These are phyloP conservation scores for Flagelloscypha sp. DNA, from an alignment of 768 basidiomycete species.

Conservation along the genomic window DNA sequence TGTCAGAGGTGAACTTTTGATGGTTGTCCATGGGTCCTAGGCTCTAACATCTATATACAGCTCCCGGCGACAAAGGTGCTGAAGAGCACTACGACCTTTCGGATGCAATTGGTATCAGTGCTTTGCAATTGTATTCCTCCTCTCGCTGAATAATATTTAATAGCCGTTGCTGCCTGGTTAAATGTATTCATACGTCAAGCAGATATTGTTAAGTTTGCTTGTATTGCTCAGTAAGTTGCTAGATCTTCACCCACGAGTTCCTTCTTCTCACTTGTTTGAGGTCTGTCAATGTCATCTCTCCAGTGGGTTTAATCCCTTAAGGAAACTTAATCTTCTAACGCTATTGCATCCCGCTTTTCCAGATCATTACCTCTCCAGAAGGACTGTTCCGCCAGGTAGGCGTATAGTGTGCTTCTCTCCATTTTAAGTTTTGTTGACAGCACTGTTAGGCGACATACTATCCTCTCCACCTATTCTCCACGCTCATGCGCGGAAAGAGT, in stretches of 20 bases:
- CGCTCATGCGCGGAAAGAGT: conserved; percentile 44
- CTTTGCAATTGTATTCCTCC: background rate
- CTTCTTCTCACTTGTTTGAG: conserved; percentile 9
- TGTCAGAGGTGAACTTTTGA: conserved; percentile 26
- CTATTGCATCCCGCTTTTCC: background rate
- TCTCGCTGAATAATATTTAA: conserved; percentile 11
- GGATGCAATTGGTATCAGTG: conserved; percentile 33
- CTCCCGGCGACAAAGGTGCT: conserved; percentile 40
- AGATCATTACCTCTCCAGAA: conserved; percentile 39
- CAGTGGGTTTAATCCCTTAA: conserved; percentile 19
- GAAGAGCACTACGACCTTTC: conserved; percentile 48
- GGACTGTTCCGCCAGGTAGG: conserved; percentile 31
- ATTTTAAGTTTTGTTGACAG: too few species aligned
- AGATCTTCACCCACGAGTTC: background rate
- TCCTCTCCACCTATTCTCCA: conserved; percentile 46
- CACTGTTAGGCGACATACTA: conserved; percentile 47
- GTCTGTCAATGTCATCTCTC: conserved; percentile 41
- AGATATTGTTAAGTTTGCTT: conserved; percentile 51
- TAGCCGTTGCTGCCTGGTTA: conserved; percentile 52
- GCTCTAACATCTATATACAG: conserved; percentile 16
- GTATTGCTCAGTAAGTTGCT: conserved; percentile 45
- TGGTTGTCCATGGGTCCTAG: background rate
- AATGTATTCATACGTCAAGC: conserved; percentile 55
- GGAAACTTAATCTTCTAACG: background rate
- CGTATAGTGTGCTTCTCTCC: background rate